Evolutionary conservation across 2,329 filamentous ascomycete genomes (phyloP).

Genomic region (Nakataea oryzae): DNA sequence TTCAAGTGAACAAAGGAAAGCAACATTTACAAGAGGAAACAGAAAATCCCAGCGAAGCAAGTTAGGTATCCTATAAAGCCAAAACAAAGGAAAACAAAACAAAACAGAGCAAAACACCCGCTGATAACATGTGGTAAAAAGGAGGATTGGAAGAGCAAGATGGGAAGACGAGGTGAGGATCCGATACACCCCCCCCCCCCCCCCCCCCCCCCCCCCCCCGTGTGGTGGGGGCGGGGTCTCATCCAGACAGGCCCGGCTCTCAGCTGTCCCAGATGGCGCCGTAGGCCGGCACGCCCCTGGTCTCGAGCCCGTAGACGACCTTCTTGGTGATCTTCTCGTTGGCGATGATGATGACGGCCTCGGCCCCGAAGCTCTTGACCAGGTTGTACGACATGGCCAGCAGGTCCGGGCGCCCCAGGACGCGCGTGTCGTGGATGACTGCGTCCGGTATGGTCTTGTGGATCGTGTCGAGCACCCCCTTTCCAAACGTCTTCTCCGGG

Average conservation of each 20-base stretch:
- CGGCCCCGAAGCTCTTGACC: conserved; percentile 13
- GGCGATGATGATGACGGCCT: conserved; percentile 21
- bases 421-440: conserved; percentile 19
- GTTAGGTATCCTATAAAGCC: background rate
- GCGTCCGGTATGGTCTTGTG: conserved; percentile 15
- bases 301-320: conserved; percentile 18
- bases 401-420: conserved; percentile 17
- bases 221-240: too few species aligned
- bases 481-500: conserved; percentile 17
- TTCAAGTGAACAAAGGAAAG: background rate
- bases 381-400: conserved; percentile 13
- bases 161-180: background rate
- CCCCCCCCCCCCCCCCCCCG: too few species aligned
- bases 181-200: too few species aligned
- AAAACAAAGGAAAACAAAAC: background rate
- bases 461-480: conserved; percentile 14
- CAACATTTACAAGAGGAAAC: background rate
- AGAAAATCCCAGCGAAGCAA: background rate
- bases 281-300: conserved; percentile 18
- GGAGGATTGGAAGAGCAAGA: background rate
- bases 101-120: too few species aligned
- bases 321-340: conserved; percentile 20
- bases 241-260: too few species aligned
- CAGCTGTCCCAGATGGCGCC: conserved; percentile 18
- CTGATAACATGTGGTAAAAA: too few species aligned